phyloP scores from a whole-genome alignment of 2,329 filamentous ascomycete species.

The Ophiostoma ulmi region DNA sequence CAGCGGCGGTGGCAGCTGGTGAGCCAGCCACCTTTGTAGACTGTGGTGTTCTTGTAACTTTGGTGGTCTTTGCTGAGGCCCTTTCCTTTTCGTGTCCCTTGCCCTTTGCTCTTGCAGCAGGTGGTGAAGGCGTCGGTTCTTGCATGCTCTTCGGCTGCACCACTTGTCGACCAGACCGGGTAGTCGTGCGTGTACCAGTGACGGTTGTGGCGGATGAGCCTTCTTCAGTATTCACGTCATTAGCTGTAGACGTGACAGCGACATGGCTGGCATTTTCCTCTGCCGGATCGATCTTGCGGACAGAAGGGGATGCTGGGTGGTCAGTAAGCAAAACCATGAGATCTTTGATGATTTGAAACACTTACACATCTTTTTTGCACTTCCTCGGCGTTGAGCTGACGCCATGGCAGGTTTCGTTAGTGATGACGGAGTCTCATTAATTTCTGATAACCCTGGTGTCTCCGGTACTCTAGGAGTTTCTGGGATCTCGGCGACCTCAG shows the following conservation, averaged over 20 bases:
- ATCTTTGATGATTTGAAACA: background rate
- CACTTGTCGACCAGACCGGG: conserved; percentile 11
- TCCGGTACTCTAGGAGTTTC: background rate
- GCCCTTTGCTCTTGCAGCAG: background rate
- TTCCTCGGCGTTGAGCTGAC: background rate
- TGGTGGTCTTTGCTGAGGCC: background rate
- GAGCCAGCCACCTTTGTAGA: background rate
- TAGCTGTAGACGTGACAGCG: background rate
- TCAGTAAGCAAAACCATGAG: background rate
- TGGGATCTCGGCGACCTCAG: background rate
- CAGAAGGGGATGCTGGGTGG: background rate
- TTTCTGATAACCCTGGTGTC: background rate
- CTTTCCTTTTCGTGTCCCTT: background rate
- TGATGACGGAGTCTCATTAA: background rate
- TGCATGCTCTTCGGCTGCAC: background rate
- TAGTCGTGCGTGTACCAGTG: background rate
- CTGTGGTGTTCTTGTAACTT: background rate
- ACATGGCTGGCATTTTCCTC: background rate
- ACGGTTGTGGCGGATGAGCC: background rate
- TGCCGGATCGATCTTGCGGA: background rate
- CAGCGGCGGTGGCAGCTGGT: background rate
- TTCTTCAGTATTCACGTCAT: background rate
- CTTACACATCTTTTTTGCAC: background rate
- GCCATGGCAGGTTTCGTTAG: background rate
- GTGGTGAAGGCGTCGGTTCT: background rate